These are phyloP conservation scores for Stagonosporopsis chrysanthemi DNA, from an alignment of 2,329 filamentous ascomycete genomes.

Conservation along the genomic window DNA sequence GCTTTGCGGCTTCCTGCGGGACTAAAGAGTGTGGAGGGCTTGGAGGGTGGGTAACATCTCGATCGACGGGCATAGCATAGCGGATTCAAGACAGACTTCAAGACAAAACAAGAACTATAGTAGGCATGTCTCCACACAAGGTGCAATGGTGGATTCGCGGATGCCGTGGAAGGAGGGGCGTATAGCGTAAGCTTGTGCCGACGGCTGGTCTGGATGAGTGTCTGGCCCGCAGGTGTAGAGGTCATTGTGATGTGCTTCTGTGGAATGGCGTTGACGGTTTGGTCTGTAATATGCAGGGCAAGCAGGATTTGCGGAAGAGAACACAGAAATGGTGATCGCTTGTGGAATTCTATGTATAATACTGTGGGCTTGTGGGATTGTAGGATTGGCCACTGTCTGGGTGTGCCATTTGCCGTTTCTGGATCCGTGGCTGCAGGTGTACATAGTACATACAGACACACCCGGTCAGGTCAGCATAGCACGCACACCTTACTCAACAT, in stretches of 20 bases:
- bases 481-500: not conserved
- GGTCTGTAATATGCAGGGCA: not conserved
- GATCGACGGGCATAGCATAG: not conserved
- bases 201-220: not conserved
- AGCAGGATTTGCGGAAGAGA: not conserved
- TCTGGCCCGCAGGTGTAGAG: not conserved
- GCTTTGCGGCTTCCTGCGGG: too few relatives aligned
- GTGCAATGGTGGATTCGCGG: not conserved
- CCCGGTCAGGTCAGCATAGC: slow-evolving; percentile 8
- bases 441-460: too few relatives aligned
- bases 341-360: not conserved
- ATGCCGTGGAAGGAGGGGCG: too few relatives aligned
- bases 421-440: slow-evolving; percentile 11
- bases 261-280: not conserved
- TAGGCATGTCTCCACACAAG: not conserved
- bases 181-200: too few relatives aligned
- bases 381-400: not conserved
- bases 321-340: not conserved
- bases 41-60: not conserved
- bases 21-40: not conserved
- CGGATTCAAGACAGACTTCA: not conserved
- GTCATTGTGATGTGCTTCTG: not conserved
- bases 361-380: not conserved
- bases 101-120: not conserved
- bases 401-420: slow-evolving; percentile 13